Percentiles rank a stretch among this genome's conserved stretches.
These are phyloP conservation scores for Suillus paluster DNA, from an alignment of 768 basidiomycete genomes.

Conservation along the genomic window DNA sequence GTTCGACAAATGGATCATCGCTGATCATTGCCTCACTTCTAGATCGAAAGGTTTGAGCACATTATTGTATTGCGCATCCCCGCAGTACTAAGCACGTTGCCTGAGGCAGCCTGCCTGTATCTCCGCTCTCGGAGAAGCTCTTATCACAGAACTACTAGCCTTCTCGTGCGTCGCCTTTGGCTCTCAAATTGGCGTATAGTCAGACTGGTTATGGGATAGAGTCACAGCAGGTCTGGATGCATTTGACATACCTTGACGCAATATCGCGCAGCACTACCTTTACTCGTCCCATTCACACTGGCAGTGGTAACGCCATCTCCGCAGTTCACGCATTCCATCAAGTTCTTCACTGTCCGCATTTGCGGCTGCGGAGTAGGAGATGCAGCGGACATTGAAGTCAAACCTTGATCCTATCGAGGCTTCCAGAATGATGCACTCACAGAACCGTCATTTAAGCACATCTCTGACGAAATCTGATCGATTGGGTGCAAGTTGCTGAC, in stretches of 20 bases:
- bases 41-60: conserved; percentile 73
- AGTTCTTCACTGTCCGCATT: conserved; percentile 98
- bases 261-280: conserved; percentile 80
- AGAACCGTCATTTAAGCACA: conserved; percentile 62
- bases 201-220: too few species aligned
- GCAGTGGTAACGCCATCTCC: conserved; percentile 96
- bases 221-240: conserved; percentile 90
- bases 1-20: too few species aligned
- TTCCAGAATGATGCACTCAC: conserved; percentile 49
- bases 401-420: conserved; percentile 68
- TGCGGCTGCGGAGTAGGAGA: conserved; percentile 59
- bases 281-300: conserved; percentile 94
- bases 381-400: conserved; percentile 60
- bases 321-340: conserved; percentile 84
- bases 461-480: conserved; percentile 87
- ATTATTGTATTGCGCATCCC: conserved; percentile 70
- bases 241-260: conserved; percentile 74
- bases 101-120: conserved; percentile 46
- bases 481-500: conserved; percentile 79
- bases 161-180: conserved; percentile 93
- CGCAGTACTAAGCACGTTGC: conserved; percentile 64
- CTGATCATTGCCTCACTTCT: conserved; percentile 14
- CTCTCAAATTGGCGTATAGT: too few species aligned
- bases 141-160: conserved; percentile 56
- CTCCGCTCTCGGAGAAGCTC: conserved; percentile 81